phyloP scores from a whole-genome alignment of 306 rosid genomes.

The Trifolium dubium region DNA sequence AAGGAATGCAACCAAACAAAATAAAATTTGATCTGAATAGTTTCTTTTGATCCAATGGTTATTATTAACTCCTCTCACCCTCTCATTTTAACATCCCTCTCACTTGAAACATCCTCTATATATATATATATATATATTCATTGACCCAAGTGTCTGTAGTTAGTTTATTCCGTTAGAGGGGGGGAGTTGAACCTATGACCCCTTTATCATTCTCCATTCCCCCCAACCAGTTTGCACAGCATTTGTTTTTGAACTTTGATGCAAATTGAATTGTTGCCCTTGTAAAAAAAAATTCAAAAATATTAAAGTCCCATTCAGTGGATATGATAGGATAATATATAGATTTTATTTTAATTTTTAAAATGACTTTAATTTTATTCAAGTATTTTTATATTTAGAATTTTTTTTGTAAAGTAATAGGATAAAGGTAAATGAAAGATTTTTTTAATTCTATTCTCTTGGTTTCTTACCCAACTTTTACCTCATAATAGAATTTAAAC shows the following conservation, averaged over 20 bases:
- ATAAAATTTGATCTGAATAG: too few relatives aligned
- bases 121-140: too few relatives aligned
- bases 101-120: too few relatives aligned
- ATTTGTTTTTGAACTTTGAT: too few relatives aligned
- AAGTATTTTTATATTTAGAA: background rate
- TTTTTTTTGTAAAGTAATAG: background rate
- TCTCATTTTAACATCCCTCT: too few relatives aligned
- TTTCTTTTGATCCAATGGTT: too few relatives aligned
- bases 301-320: too few relatives aligned
- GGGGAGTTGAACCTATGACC: background rate
- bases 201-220: background rate
- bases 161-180: background rate
- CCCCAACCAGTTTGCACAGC: background rate
- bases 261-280: too few relatives aligned
- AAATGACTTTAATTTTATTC: background rate
- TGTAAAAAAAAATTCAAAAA: too few relatives aligned
- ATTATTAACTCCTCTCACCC: too few relatives aligned
- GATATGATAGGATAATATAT: background rate
- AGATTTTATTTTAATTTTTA: background rate
- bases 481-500: background rate
- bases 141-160: too few relatives aligned
- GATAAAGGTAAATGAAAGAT: background rate
- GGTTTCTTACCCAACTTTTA: background rate
- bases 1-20: too few relatives aligned
- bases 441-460: background rate